Base-by-base conservation (phyloP, 1,284 basidiomycete genomes). In the Mycena sp. region DNA sequence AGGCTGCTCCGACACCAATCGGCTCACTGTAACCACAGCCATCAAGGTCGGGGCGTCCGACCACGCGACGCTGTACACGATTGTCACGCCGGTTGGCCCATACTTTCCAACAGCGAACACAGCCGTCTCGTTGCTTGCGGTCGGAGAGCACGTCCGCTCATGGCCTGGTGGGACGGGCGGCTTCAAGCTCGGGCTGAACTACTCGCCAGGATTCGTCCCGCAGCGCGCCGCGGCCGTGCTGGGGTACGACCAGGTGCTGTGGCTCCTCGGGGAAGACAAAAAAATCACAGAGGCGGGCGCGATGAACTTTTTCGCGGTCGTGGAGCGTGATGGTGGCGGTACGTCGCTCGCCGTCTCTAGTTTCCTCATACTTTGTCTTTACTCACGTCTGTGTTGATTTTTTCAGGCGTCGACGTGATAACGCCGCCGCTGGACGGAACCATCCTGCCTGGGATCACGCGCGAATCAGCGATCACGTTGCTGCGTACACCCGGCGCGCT, bases 81-180 rank as follows among this genome's bases (percentile, higher is more conserved):
- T 96, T 71, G 72, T 85, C 48, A 83, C 83, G 2, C 91, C 90
- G 1, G 78, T 85, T 0, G 90, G 90, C 0, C 90, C 92, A 0
- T 94, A 91, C 79, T 94, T 92, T 81, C 80, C 83, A 52, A 81
- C 81, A 19, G 85, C 83, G 11, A 83, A 83, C 26, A 87, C 23
- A 28, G 70, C 89, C 2, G 82, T 95, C 52, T 86, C 89, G 1
- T 79, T 96, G 11, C 86, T 93, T 56, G 92, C 90, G 1, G 86
- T 90, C 12, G 78, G 80, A 21, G 84, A 89, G 49, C 83, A 81
- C 65, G 91, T 94, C 5, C 87, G 94, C 44, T 85, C 94, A 0
- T 95, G 93, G 92, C 94, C 93, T 0, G 93, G 93, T 45, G 92
- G 89, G 7, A 90, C 88, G 0, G 90, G 90, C 21, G 84, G 78